A percentile compares a stretch with the other conserved stretches of the same genome.
phyloP scores from a whole-genome alignment of 2,329 filamentous ascomycete genomes.

The Diaporthe vaccinii region DNA sequence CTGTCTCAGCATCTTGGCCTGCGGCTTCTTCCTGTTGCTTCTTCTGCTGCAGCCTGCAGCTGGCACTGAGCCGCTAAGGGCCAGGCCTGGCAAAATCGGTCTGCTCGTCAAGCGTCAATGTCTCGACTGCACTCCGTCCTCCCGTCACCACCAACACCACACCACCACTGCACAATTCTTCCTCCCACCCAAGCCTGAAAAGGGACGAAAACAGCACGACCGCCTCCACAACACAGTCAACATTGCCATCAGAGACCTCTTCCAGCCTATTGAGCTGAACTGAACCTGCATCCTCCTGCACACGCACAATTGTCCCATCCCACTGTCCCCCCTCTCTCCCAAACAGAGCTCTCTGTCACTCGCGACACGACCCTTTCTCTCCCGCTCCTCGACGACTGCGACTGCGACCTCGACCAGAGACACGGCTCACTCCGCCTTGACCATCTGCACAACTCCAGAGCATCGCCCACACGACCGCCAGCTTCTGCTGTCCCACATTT shows the following conservation, averaged over 20 bases:
- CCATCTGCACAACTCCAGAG: not conserved
- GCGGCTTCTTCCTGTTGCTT: not conserved
- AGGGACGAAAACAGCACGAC: conserved; percentile 20
- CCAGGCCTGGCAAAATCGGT: conserved; percentile 23
- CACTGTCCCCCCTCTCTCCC: not conserved
- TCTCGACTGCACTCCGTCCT: not conserved
- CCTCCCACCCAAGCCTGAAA: conserved; percentile 12
- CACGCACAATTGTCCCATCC: not conserved
- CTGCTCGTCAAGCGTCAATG: conserved; percentile 5
- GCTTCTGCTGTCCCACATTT: conserved; percentile 18
- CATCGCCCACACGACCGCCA: not conserved
- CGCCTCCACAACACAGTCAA: not conserved
- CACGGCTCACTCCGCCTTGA: not conserved
- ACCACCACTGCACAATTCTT: conserved; percentile 17
- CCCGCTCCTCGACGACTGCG: not conserved
- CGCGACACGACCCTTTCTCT: not conserved
- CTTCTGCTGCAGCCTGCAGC: conserved; percentile 18
- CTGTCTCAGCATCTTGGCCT: conserved; percentile 4
- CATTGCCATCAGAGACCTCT: not conserved
- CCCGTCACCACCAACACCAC: not conserved
- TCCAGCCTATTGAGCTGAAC: conserved; percentile 3
- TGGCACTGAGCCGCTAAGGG: conserved; percentile 26
- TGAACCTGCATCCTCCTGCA: conserved; percentile 1
- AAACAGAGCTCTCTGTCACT: conserved; percentile 18
- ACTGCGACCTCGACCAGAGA: conserved; percentile 18